Base-by-base conservation (phyloP, 2,329 filamentous ascomycete genomes). In the Fusarium keratoplasticum region DNA sequence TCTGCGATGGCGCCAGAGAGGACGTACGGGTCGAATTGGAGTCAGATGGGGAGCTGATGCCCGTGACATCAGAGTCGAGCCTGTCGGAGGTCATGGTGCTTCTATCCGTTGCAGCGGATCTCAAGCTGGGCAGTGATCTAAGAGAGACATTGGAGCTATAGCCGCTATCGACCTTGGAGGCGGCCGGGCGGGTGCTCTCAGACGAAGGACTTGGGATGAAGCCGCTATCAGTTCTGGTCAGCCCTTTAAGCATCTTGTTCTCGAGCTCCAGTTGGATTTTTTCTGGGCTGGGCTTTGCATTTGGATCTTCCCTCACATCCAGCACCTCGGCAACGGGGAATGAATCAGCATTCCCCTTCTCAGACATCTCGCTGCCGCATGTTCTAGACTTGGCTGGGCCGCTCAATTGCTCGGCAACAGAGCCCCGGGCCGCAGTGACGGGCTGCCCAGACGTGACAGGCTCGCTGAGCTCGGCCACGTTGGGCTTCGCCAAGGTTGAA, bases 121-220 rank as follows among this genome's bases (percentile, higher is more conserved):
- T 77, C 57, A 77, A 81, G 62, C 79, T 82, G 29, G 78, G 80
- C n/a, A 88, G 84, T 1, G 89, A 91, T 42, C 87, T 85, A 20
- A 90, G 79, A 14, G 90, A 91, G 6, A 88, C 82, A 74, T 87
- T 90, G 9, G 89, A 91, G 75, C 89, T 89, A 75, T 91, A 92
- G 18, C 89, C 89, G 29, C 89, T 91, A 75, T 91, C 89, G 42
- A 88, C 86, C 70, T 90, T 90, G 35, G 86, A 85, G n/a, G 89
- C 80, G 6, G 86, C 80, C 64, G 84, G 86, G 18, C 81, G 81
- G 1, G 84, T 83, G 16, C 74, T 80, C 59, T 86, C 83, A 5
- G 84, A 85, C 1, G 82, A 83, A 6, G 86, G 85, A 62, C 84
- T 87, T 2, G 86, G 85, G 31, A 84, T 80, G 52, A 88, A 84